These are phyloP conservation scores for Melampsora americana DNA, from an alignment of 1,284 basidiomycete species.

Conservation along the genomic window DNA sequence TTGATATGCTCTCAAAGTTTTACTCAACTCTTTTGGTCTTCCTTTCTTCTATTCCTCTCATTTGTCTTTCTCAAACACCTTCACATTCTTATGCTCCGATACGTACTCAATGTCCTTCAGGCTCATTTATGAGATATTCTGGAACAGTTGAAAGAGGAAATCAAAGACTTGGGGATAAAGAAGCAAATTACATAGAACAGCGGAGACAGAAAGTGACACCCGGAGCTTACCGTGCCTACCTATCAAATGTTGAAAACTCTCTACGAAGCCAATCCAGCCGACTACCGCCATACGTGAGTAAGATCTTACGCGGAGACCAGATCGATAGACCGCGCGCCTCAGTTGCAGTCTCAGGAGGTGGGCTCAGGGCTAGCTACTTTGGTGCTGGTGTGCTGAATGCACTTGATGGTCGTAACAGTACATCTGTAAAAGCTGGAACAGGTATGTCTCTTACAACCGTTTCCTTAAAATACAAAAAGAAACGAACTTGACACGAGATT, in stretches of 20 bases:
- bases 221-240: slow-evolving; percentile 6
- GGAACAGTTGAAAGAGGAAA: slow-evolving; percentile 18
- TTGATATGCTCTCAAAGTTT: too few species aligned
- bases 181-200: slow-evolving; percentile 1
- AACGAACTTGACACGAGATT: not conserved
- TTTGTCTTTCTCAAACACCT: not conserved
- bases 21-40: not conserved
- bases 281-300: slow-evolving; percentile 17
- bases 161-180: slow-evolving; percentile 18
- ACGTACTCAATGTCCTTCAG: slow-evolving; percentile 6
- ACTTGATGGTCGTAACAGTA: slow-evolving; percentile 63
- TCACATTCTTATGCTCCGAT: slow-evolving; percentile 13
- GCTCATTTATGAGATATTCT: slow-evolving; percentile 11
- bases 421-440: slow-evolving; percentile 62
- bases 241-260: slow-evolving; percentile 13
- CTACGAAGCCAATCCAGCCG: not conserved
- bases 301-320: slow-evolving; percentile 14
- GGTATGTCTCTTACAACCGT: slow-evolving; percentile 52
- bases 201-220: not conserved
- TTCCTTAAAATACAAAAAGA: not conserved
- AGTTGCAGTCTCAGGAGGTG: slow-evolving; percentile 48
- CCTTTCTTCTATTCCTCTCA: not conserved
- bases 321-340: slow-evolving; percentile 16
- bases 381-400: slow-evolving; percentile 63
- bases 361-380: slow-evolving; percentile 63